Evolutionary conservation across 768 basidiomycete genomes (phyloP), one percentile per base, ranked within the genome.

Genomic region (Hemileccinum rubropunctum): DNA sequence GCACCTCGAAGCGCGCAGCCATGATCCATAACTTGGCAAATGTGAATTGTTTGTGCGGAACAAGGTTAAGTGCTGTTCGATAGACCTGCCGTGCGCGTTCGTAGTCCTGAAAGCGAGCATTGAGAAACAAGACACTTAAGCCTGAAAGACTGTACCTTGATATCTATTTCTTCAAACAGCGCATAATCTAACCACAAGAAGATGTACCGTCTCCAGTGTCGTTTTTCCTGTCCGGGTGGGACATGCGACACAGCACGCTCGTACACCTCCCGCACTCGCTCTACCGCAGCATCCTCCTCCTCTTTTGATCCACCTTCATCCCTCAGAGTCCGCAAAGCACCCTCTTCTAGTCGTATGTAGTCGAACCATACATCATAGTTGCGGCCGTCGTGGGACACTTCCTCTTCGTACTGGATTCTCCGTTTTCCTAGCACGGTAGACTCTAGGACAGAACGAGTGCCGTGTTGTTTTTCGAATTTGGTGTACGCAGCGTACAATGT

Each of bases 341-440:
- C 89, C 69, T 98, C 97, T 65, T 98, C 97, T 30, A 99, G 66
- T 15, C 95, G 80, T 18, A 92, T 81, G 59, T 95, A 95, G 62
- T 98, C 97, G 63, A 99, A 98, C 97, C 97, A 99, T 0, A 88
- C 86, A 67, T 98, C 97, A 64, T 98, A 99, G 66, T 98, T 98
- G 37, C 87, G 83, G 1, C 91, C 86, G 56, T 98, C 93, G 50
- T 95, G 88, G 11, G 84, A 67, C 3, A 98, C 71, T 69, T 99
- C 97, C 56, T 99, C 97, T 65, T 99, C 97, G 62, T 99, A 98
- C 61, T 98, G 94, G 49, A 99, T 98, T 34, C 97, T 82, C n/a
- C 97, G 84, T 68, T 98, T 99, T 28, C 95, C 95, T 0, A 98
- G 79, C 0, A 99, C 95, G 7, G 97, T 99, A 35, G 83, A 80